Evolutionary conservation across 2,329 filamentous ascomycete genomes (phyloP).

Genomic region (Tolypocladium tundrense): DNA sequence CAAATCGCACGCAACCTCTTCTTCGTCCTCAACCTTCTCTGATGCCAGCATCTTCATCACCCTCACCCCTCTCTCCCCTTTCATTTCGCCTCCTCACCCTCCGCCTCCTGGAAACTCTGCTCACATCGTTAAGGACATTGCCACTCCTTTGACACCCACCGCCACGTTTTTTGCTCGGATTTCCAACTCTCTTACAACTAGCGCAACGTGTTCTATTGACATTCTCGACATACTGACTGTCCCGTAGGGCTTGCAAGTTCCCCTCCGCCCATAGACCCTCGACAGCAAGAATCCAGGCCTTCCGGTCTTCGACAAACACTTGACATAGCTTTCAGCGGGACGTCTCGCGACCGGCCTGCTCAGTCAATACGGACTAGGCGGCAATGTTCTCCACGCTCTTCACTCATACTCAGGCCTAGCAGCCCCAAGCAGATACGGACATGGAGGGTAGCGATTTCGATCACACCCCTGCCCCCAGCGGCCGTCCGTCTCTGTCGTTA

Average conservation of each 20-base stretch:
- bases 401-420: conserved; percentile 10
- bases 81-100: neutral
- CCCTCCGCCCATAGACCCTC: too few relatives aligned
- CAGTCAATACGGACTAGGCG: neutral
- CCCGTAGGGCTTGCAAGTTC: neutral
- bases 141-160: neutral
- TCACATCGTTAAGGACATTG: neutral
- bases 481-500: conserved; percentile 15
- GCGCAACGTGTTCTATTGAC: neutral
- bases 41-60: neutral
- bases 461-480: conserved; percentile 21
- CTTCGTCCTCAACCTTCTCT: neutral
- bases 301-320: neutral
- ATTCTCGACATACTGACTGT: neutral
- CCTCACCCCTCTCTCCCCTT: neutral
- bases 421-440: conserved; percentile 7
- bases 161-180: neutral
- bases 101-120: neutral
- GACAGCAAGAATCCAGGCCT: neutral
- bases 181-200: neutral
- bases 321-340: neutral
- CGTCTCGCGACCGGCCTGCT: neutral
- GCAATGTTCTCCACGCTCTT: conserved; percentile 11
- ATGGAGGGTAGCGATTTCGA: conserved; percentile 19
- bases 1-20: too few relatives aligned